Base-by-base conservation (phyloP, 768 basidiomycete species). In the Filobasidium floriforme region DNA sequence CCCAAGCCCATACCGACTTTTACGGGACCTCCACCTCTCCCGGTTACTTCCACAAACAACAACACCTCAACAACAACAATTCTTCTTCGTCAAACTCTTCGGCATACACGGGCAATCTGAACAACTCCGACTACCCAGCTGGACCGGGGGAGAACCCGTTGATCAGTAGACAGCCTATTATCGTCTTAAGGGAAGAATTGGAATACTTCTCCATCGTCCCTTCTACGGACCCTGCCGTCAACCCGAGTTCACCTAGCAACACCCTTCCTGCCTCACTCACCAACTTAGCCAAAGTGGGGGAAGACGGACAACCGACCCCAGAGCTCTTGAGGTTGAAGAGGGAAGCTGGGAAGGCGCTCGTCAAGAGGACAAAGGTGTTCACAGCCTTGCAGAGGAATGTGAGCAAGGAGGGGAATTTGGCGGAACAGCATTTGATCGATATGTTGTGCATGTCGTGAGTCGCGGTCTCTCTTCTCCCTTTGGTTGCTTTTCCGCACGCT, bases 361-460 rank as follows among this genome's bases (percentile, higher is more conserved):
- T 94, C 78, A 88, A 89, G 65, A 89, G 90, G 79, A 84, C 84
- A 75, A 90, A 88, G 79, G 96, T 99, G 74, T 99, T 99, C 78
- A 94, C 94, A 1, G 96, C 96, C 46, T 82, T 99, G 64, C 94
- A 99, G 82, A 84, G 96, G 73, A 99, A 99, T 79, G 94, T 98
- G 69, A 94, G 94, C 81, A 94, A 94, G 82, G 94, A 97, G 81
- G 97, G 97, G 77, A 98, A 99, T 78, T 83, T 96, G 62, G 96
- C 96, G 19, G 96, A 99, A 80, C 94, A 98, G 80, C 96, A 99
- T 81, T 82, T 99, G 73, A 99, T 99, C 80, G 96, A 98, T 80
- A 99, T 99, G 96, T 83, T 99, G 69, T 98, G 94, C 81, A 96
- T 97, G 91, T 96, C 92, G 94, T 94, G 76, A 62, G 82, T 75